phyloP scores from a whole-genome alignment of 2,329 filamentous ascomycete species.

The Apiospora kogelbergensis region DNA sequence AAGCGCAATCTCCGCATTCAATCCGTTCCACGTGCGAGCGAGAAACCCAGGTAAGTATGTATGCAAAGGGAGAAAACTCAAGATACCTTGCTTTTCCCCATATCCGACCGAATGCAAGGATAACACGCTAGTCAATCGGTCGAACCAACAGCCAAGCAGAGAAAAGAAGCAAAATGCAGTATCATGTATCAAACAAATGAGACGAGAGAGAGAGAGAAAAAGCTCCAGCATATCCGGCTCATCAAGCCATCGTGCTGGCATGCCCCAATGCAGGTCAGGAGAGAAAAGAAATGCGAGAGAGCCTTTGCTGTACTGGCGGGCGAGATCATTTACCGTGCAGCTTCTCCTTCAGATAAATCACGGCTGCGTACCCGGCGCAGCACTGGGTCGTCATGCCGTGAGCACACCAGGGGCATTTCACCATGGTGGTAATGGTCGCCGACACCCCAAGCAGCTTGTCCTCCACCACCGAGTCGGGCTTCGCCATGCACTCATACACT shows the following conservation, averaged over 20 bases:
- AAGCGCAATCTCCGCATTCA: not conserved
- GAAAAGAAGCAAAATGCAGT: not conserved
- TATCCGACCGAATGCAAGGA: not conserved
- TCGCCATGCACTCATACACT: conserved; percentile 64
- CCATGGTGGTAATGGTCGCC: conserved; percentile 58
- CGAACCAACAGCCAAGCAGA: not conserved
- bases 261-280: not conserved
- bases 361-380: conserved; percentile 67
- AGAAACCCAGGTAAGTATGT: not conserved
- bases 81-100: not conserved
- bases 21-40: not conserved
- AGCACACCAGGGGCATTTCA: conserved; percentile 70
- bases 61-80: not conserved
- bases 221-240: not conserved
- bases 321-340: conserved; percentile 42
- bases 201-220: not conserved
- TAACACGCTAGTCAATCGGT: not conserved
- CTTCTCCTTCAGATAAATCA: conserved; percentile 65
- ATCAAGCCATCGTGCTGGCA: not conserved
- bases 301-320: not conserved
- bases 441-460: conserved; percentile 52
- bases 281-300: not conserved
- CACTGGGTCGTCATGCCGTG: conserved; percentile 70
- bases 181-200: not conserved
- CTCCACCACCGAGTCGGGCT: conserved; percentile 54